Percentiles rank a stretch among this genome's conserved stretches.
Conservation (phyloP, 1,284 basidiomycete species). For the Meira miltonrushii region DNA sequence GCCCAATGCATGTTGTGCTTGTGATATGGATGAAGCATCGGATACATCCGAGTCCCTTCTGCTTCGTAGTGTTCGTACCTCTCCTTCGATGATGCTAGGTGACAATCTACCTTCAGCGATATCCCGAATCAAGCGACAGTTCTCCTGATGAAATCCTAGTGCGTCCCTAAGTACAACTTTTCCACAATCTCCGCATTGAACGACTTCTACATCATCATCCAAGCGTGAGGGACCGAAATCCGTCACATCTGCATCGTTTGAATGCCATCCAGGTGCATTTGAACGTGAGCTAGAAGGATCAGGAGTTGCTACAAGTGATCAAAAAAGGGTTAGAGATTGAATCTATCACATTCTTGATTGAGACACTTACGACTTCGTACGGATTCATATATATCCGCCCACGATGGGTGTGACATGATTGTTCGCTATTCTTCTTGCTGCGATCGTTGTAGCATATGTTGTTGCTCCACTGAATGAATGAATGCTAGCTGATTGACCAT, state of each 20-base stretch:
- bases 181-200: slow-evolving; percentile 35
- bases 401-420: slow-evolving; percentile 10
- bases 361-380: slow-evolving; percentile 9
- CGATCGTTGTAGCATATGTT: too few relatives aligned
- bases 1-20: too few relatives aligned
- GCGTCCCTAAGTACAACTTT: slow-evolving; percentile 39
- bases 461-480: too few relatives aligned
- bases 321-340: not conserved
- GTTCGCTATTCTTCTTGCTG: too few relatives aligned
- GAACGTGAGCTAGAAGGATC: not conserved
- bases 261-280: slow-evolving; percentile 29
- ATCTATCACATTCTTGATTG: not conserved
- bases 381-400: slow-evolving; percentile 16
- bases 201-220: slow-evolving; percentile 40
- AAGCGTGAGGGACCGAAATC: slow-evolving; percentile 45
- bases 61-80: slow-evolving; percentile 22
- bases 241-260: slow-evolving; percentile 43
- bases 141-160: slow-evolving; percentile 34
- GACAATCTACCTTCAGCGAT: slow-evolving; percentile 36
- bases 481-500: too few relatives aligned
- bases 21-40: not conserved
- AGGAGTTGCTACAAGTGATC: not conserved
- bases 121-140: slow-evolving; percentile 35
- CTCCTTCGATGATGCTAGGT: slow-evolving; percentile 35
- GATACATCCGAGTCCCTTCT: slow-evolving; percentile 19